Conservation (phyloP, 805 yeast species). For the Wickerhamiella brachini region DNA sequence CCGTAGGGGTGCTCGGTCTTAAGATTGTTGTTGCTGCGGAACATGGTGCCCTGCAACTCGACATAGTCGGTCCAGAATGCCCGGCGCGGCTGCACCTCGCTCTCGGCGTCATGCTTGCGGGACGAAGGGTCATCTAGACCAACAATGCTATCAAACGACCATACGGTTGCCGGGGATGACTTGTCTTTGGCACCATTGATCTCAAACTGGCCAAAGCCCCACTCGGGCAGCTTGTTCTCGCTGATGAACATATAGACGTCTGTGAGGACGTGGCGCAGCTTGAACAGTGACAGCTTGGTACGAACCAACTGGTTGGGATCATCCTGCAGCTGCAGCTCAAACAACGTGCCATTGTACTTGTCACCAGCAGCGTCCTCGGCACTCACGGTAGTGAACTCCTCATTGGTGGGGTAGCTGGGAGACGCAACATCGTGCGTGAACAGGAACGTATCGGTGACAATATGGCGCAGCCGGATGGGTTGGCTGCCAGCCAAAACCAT, state of each 20-base stretch:
- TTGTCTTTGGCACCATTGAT: constrained; percentile 82
- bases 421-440: constrained; percentile 76
- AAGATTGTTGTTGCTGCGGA: constrained; percentile 78
- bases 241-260: constrained; percentile 80
- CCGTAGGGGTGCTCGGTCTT: constrained; percentile 91
- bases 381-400: constrained; percentile 86
- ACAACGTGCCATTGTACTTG: constrained; percentile 70
- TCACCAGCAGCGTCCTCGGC: constrained; percentile 54
- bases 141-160: constrained; percentile 63
- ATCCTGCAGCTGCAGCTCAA: constrained; percentile 34
- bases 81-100: constrained; percentile 9
- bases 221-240: constrained; percentile 70
- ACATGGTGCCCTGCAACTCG: constrained; percentile 81
- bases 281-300: constrained; percentile 71
- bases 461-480: constrained; percentile 58
- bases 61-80: constrained; percentile 80
- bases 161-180: constrained; percentile 49
- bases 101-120: constrained; percentile 19
- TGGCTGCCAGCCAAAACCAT: constrained; percentile 42
- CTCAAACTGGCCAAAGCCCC: constrained; percentile 93
- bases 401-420: constrained; percentile 49
- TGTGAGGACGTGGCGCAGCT: constrained; percentile 52
- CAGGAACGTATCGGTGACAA: constrained; percentile 53
- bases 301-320: constrained; percentile 26
- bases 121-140: constrained; percentile 53